Percentiles rank a stretch among this genome's conserved stretches.
phyloP scores from a whole-genome alignment of 441 rosid genomes.

The Arabidopsis lyrata region DNA sequence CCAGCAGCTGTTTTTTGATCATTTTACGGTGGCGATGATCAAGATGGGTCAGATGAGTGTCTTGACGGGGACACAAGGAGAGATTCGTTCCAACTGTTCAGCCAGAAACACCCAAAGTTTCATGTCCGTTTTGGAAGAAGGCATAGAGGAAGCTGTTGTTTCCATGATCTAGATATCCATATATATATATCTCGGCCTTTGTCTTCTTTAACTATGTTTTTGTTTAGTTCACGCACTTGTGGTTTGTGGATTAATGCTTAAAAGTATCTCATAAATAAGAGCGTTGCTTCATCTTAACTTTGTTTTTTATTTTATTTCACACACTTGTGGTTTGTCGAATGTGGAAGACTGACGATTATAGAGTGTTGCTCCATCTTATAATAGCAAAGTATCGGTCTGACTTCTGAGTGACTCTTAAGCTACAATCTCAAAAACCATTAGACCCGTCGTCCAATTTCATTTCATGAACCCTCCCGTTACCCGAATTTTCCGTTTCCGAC shows the following conservation, averaged over 20 bases:
- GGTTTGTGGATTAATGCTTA: slow-evolving; percentile 3
- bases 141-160: slow-evolving; percentile 44
- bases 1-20: slow-evolving; percentile 64
- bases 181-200: neutral
- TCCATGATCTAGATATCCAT: slow-evolving; percentile 44
- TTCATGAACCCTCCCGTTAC: too few species aligned
- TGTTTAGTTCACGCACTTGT: too few species aligned
- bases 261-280: slow-evolving; percentile 42
- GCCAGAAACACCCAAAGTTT: slow-evolving; percentile 54
- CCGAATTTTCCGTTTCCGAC: too few species aligned
- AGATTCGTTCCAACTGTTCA: slow-evolving; percentile 75
- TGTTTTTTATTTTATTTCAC: too few species aligned
- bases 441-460: too few species aligned
- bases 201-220: slow-evolving; percentile 10
- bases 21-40: slow-evolving; percentile 61
- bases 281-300: slow-evolving; percentile 24
- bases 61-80: slow-evolving; percentile 69
- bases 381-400: too few species aligned
- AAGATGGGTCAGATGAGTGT: slow-evolving; percentile 80
- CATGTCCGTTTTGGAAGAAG: slow-evolving; percentile 62
- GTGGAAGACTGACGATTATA: neutral
- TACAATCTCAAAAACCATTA: too few species aligned
- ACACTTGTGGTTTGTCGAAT: too few species aligned
- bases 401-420: too few species aligned
- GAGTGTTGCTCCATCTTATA: too few species aligned